These are phyloP conservation scores for Osmanthus fragrans DNA, from an alignment of 257 asterid genomes.

Conservation along the genomic window DNA sequence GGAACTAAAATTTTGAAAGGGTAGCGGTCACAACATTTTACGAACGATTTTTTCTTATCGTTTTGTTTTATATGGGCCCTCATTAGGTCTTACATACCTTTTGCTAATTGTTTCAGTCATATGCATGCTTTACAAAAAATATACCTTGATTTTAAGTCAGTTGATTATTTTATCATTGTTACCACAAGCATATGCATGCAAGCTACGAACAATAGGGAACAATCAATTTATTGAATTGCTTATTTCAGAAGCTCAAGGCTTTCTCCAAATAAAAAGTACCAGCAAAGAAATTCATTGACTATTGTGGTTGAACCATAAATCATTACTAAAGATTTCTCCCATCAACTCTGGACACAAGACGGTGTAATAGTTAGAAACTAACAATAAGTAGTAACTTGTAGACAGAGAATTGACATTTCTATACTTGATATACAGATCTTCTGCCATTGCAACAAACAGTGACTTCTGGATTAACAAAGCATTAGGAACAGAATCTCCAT, in stretches of 20 bases:
- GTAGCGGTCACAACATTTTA: not conserved
- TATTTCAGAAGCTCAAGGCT: not conserved
- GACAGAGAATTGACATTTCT: not conserved
- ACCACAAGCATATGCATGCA: not conserved
- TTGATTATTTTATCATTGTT: not conserved
- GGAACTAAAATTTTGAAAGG: not conserved
- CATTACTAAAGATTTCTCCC: not conserved
- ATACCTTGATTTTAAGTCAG: not conserved
- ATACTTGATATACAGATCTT: not conserved
- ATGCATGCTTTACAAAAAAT: not conserved
- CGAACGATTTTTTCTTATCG: not conserved
- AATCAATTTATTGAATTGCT: not conserved
- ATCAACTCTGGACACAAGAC: not conserved
- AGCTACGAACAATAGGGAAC: not conserved
- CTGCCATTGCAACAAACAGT: not conserved
- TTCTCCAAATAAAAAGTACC: not conserved
- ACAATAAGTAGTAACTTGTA: too few species aligned
- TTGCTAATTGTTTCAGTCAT: not conserved
- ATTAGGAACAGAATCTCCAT: not conserved
- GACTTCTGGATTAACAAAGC: not conserved
- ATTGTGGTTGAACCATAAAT: not conserved
- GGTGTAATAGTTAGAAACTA: not conserved
- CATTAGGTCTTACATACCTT: not conserved
- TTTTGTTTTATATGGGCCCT: not conserved
- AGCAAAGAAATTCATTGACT: not conserved